Conservation (phyloP, 2,329 filamentous ascomycete species). For the Claviceps pazoutovae region DNA sequence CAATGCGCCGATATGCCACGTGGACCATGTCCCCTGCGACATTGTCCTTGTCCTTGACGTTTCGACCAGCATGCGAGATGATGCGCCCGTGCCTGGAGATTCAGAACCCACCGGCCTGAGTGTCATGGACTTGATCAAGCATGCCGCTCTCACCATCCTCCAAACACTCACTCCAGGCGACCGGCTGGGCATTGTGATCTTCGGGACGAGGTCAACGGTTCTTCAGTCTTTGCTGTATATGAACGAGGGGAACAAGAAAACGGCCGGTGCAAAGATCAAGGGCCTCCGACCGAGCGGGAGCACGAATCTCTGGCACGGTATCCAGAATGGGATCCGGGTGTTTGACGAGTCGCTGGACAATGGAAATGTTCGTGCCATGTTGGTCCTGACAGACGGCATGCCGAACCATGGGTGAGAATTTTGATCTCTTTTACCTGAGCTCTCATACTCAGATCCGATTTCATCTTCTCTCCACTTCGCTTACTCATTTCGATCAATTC, state of each 20-base stretch:
- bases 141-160: constrained; percentile 43
- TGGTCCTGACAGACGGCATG: constrained; percentile 40
- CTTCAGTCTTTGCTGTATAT: background rate
- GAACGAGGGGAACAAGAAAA: background rate
- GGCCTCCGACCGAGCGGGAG: constrained; percentile 21
- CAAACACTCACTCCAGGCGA: constrained; percentile 41
- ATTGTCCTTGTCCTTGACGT: constrained; percentile 49
- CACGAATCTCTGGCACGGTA: constrained; percentile 47
- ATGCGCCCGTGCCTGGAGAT: constrained; percentile 33
- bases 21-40: constrained; percentile 37
- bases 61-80: constrained; percentile 39
- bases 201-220: background rate
- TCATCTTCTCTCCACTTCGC: constrained; percentile 8
- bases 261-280: constrained; percentile 25
- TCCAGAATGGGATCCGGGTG: constrained; percentile 34
- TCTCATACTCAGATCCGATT: no score
- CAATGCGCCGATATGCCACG: background rate
- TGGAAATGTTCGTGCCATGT: constrained; percentile 32
- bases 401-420: constrained; percentile 29
- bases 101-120: constrained; percentile 36
- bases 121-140: constrained; percentile 45
- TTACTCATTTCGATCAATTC: background rate
- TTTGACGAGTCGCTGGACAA: constrained; percentile 22
- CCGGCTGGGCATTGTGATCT: constrained; percentile 13
- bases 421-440: background rate